A percentile compares a stretch with the other conserved stretches of the same genome.
phyloP scores from a whole-genome alignment of 2,329 filamentous ascomycete species.

The Aspergillus ibericus region DNA sequence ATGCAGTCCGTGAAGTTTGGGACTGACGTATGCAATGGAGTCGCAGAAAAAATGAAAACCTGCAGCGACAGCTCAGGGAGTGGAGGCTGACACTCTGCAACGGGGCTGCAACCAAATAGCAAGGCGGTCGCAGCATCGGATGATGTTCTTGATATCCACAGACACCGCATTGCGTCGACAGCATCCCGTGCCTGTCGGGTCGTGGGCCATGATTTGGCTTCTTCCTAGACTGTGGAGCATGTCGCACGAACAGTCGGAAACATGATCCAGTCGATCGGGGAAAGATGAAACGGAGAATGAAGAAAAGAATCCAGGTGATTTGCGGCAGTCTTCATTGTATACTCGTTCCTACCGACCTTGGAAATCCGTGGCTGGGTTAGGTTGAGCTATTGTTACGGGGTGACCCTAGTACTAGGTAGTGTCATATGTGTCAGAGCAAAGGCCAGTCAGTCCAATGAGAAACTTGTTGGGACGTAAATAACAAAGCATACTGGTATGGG shows the following conservation, averaged over 20 bases:
- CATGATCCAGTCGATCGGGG: not conserved
- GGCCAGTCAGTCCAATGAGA: too few species aligned
- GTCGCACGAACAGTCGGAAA: too few species aligned
- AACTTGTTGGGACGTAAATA: too few species aligned
- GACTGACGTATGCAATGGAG: not conserved
- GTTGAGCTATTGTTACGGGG: not conserved
- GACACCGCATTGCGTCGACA: not conserved
- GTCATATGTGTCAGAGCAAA: too few species aligned
- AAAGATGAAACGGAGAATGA: not conserved
- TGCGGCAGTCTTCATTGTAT: not conserved
- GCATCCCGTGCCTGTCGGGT: not conserved
- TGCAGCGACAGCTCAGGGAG: slow-evolving; percentile 1
- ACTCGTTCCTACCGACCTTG: not conserved
- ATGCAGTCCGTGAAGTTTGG: not conserved
- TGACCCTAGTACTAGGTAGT: too few species aligned
- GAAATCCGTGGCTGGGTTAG: not conserved
- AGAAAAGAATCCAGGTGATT: not conserved
- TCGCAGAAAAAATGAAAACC: not conserved
- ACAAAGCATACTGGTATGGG: too few species aligned
- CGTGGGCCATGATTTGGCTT: not conserved
- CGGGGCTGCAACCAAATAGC: not conserved
- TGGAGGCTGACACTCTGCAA: not conserved
- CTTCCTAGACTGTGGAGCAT: too few species aligned
- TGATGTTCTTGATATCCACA: not conserved
- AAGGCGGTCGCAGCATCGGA: not conserved